Evolutionary conservation across 2,329 filamentous ascomycete genomes (phyloP), one percentile per base, ranked within the genome.

Genomic region (Aspergillus candidus): DNA sequence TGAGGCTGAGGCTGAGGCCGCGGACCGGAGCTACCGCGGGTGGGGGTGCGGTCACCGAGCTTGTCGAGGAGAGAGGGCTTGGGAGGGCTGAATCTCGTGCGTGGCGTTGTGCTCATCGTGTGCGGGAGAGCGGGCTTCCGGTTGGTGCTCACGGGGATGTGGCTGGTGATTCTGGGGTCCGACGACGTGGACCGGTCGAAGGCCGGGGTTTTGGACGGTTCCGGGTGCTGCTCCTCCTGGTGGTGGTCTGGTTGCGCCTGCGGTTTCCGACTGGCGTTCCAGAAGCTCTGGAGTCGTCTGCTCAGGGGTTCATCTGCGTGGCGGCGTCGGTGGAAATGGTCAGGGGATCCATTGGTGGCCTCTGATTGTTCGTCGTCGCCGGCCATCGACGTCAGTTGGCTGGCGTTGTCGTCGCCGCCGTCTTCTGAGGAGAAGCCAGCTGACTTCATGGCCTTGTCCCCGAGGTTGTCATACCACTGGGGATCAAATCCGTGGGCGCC

Each of bases 1-100:
- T 18, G 18, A 5, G 18, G 4, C 18, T 18, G 18, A 18, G 51
- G 49, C 35, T 62, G 63, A 12, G 60, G 52, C 35, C 57, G 56
- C 22, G 57, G 54, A n/a, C 58, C 60, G 32, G 58, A 56, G 13
- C 54, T 50, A 17, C 56, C 57, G 12, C 63, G 61, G 17, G 63
- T 66, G 15, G 65, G 65, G 29, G 65, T 67, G 12, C 60, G 50
- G 38, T 68, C 64, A 8, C 22, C 22, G 11, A 66, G 51, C 35
- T 65, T 59, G 33, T 68, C 65, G 13, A 67, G 57, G 10, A 66
- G 60, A 29, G 64, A 65, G n/a, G 63, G 64, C 38, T 66, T 67
- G 6, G 65, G 64, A 4, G 65, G 66, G 38, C 66, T 68, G 41
- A 68, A 68, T 31, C 65, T 59, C 29, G 61, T 67, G 41, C 63